Base-by-base conservation (phyloP, 257 asterid genomes). In the Pogostemon cablin region DNA sequence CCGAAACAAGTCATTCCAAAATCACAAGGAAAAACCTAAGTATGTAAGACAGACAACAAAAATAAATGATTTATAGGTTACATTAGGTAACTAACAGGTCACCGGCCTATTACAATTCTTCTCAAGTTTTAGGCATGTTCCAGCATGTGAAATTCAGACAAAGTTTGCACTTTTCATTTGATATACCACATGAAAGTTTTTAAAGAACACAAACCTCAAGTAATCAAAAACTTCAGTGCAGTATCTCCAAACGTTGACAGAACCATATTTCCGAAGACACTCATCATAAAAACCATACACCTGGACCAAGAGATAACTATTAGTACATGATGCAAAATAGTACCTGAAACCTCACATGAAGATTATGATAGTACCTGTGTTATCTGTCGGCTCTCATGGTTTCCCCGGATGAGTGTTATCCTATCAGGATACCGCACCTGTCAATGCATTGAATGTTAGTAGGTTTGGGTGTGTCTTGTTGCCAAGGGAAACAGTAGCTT, bases 221-320 rank as follows among this genome's bases (percentile, higher is more conserved):
- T 93, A 93, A 79, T 93, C 99, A 85, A 93, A 89, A 67, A 93
- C 83, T 62, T 93, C 97, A 2, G 99, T 93, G 91, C 99, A 93
- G 80, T 91, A 93, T 93, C 99, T 86, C 99, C 99, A 93, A 56
- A 93, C 99, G 58, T 93, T 93, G 65, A 82, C 85, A 34, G 99
- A 91, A 69, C 97, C 96, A 49, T 93, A 93, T 75, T 93, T 93
- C 75, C 97, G 95, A 15, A 91, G 77, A 86, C 99, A 93, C 87
- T 93, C 99, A n/a, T 93, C 99, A 72, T 91, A 93, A 85, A 93
- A 93, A 65, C 99, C 97, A 72, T 93, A 93, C 25, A 93, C 99
- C 99, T 93, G 88, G 61, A 75, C 47, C 71, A 62, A 65, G 69
- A 41, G 68, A 72, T 72, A 61, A 38, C 52, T 69, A 49, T 17